These are phyloP conservation scores for Elaeagnus macrophylla DNA, from an alignment of 306 rosid genomes.

Conservation along the genomic window DNA sequence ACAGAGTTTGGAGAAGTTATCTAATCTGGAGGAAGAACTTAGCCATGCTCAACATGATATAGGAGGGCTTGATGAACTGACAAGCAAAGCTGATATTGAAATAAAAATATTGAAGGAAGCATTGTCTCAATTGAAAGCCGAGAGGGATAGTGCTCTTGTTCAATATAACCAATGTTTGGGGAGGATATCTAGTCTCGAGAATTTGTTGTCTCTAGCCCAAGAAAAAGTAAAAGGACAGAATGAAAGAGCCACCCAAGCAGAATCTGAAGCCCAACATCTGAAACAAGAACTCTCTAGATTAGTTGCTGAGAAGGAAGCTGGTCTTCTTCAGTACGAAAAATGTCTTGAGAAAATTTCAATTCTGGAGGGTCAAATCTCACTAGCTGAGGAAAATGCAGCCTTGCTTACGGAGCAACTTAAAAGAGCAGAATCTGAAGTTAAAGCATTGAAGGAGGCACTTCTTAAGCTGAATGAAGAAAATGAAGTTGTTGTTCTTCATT, in stretches of 20 bases:
- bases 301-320: constrained; percentile 60
- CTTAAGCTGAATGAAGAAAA: constrained; percentile 47
- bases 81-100: constrained; percentile 87
- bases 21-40: constrained; percentile 58
- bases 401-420: constrained; percentile 49
- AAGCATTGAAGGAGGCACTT: constrained; percentile 43
- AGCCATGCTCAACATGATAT: constrained; percentile 41
- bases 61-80: constrained; percentile 70
- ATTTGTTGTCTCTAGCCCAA: constrained; percentile 37
- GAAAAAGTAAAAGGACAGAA: constrained; percentile 40
- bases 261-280: constrained; percentile 50
- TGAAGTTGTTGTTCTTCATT: constrained; percentile 46
- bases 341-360: constrained; percentile 62
- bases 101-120: constrained; percentile 64
- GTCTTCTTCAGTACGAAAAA: constrained; percentile 44
- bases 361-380: constrained; percentile 58
- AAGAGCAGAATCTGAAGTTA: constrained; percentile 51
- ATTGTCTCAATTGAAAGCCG: constrained; percentile 47
- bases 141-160: constrained; percentile 60
- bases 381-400: constrained; percentile 62
- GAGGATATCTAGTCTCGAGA: constrained; percentile 61
- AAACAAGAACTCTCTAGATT: constrained; percentile 49
- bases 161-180: constrained; percentile 55
- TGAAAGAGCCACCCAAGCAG: constrained; percentile 57
- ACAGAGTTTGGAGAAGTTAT: constrained; percentile 57